Conservation (phyloP, 2,329 filamentous ascomycete genomes). For the Colletotrichum cuscutae region DNA sequence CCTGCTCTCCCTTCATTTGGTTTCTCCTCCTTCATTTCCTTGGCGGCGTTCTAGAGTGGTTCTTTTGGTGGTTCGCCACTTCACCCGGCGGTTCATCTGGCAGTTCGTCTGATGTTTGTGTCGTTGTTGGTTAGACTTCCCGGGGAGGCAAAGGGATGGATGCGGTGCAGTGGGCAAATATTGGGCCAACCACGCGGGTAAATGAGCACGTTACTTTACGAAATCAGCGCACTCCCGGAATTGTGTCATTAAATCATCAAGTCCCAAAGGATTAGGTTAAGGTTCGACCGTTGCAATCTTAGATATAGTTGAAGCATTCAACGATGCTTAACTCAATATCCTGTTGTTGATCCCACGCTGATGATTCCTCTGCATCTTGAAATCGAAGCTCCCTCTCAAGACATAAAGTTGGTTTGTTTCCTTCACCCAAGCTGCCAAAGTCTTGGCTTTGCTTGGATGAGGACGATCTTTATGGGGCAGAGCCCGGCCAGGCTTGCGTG, state of each 20-base stretch:
- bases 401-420: neutral
- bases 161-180: neutral
- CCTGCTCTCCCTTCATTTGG: constrained; percentile 22
- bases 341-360: too few species aligned
- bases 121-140: neutral
- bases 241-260: neutral
- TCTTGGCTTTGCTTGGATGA: constrained; percentile 22
- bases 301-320: neutral
- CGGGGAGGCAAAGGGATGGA: neutral
- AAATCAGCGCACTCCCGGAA: constrained; percentile 13
- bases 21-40: constrained; percentile 17
- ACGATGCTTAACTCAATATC: neutral
- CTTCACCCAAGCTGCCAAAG: constrained; percentile 7
- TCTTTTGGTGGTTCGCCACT: neutral
- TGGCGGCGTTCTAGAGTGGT: constrained; percentile 2
- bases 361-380: neutral
- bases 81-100: neutral
- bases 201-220: constrained; percentile 12
- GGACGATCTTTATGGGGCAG: constrained; percentile 27
- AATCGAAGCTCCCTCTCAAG: neutral
- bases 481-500: constrained; percentile 5
- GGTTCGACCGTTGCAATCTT: neutral
- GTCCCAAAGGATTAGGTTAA: neutral
- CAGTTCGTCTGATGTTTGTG: constrained; percentile 9
- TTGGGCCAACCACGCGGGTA: constrained; percentile 11